Base-by-base conservation (phyloP, 2,329 filamentous ascomycete species). In the Pleomassaria siparia region DNA sequence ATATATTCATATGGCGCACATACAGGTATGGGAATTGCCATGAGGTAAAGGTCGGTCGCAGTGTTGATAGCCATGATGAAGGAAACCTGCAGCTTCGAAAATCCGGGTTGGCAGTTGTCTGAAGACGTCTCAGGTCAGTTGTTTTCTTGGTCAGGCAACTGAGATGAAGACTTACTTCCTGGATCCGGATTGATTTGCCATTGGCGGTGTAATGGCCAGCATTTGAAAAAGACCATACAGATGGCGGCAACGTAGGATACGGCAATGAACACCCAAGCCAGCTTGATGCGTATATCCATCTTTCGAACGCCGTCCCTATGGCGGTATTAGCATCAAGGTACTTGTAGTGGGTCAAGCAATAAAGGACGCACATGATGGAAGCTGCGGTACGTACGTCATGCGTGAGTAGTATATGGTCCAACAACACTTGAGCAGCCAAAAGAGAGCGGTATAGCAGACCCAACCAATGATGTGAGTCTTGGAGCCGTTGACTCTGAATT, bases 351-450 rank as follows among this genome's bases (percentile, higher is more conserved):
- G 15, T 8, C 15, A 20, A 18, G 32, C 12, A 7, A 20, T 16
- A 18, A 3, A 35, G 32, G 4, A 35, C 5, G 15, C n/a, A 16
- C 12, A 9, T 30, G 12, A 30, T 30, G 28, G n/a, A n/a, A 30
- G 7, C 29, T 32, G 29, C 9, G 9, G 12, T 35, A 35, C 32
- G 12, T 35, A 35, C 32, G 32, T 35, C 15, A 35, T 4, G 32
- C 32, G 32, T 16, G 15, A 18, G 32, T 35, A 35, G 32, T 35
- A 35, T n/a, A 35, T 8, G 3, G 12, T 7, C 36, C 36, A 40
- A n/a, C 36, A 40, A 16, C 18, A 24, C 20, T 40, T 40, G 20
- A 40, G n/a, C 24, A 40, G 20, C 36, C 36, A 40, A 9, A 40
- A 11, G 21, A 40, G 20, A 6, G 36, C 16, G 8, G 36, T 40